Conservation (phyloP, 202 grass and related monocot species). For the Panicum hallii region DNA sequence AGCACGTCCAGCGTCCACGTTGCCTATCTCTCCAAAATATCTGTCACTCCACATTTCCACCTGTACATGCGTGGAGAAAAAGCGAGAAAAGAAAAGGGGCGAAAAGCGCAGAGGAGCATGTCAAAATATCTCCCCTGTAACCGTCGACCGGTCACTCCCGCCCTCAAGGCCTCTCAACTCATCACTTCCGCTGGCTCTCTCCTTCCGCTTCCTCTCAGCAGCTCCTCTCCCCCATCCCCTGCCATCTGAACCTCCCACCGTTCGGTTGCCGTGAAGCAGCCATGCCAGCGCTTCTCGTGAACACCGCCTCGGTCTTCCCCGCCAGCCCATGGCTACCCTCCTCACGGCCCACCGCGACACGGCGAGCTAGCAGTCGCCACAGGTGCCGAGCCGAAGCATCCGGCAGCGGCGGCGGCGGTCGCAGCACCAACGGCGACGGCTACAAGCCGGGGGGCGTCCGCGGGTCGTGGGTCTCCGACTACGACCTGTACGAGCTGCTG, state of each 20-base stretch:
- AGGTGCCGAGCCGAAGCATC: conserved; percentile 38
- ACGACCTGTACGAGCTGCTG: conserved; percentile 83
- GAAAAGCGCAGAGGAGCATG: not conserved
- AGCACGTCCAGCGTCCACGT: not conserved
- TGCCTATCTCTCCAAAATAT: conserved; percentile 45
- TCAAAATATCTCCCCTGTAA: conserved; percentile 13
- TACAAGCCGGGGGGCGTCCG: conserved; percentile 3
- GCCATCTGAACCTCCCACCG: not conserved
- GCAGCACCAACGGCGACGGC: not conserved
- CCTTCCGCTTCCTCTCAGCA: not conserved
- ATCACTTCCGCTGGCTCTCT: no score
- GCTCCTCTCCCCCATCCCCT: not conserved
- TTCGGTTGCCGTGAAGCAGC: not conserved
- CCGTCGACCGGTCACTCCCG: not conserved
- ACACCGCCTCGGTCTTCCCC: conserved; percentile 19
- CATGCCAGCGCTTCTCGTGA: conserved; percentile 50
- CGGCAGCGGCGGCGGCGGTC: not conserved
- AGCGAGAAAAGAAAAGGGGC: not conserved
- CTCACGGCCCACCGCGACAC: not conserved
- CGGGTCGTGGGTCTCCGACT: conserved; percentile 67
- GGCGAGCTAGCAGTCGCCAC: conserved; percentile 16
- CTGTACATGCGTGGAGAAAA: not conserved
- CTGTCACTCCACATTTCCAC: conserved; percentile 2
- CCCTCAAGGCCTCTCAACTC: not conserved
- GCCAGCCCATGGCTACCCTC: not conserved